Evolutionary conservation across 441 rosid species (phyloP).

Genomic region (Raphanus hybrid): DNA sequence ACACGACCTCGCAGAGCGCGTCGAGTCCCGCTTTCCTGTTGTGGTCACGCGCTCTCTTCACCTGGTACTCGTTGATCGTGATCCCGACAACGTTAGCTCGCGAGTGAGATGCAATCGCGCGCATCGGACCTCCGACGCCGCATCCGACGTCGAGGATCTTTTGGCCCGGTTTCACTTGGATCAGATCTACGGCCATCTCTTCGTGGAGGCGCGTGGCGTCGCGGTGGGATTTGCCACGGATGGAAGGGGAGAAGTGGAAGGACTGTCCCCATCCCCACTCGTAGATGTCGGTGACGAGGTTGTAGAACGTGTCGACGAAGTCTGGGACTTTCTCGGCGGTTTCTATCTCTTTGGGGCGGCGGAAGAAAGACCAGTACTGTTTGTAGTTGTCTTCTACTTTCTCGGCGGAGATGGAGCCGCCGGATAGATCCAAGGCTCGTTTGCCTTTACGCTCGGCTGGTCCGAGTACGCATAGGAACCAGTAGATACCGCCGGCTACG

Average conservation of each 20-base stretch:
- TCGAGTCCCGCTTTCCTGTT: slow-evolving; percentile 83
- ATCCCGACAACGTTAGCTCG: slow-evolving; percentile 78
- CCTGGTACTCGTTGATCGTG: slow-evolving; percentile 90
- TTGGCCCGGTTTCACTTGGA: slow-evolving; percentile 53
- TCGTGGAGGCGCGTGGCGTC: slow-evolving; percentile 87
- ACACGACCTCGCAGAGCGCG: slow-evolving; percentile 70
- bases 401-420: slow-evolving; percentile 87
- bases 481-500: slow-evolving; percentile 68
- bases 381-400: slow-evolving; percentile 75
- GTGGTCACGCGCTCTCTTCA: slow-evolving; percentile 70
- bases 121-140: slow-evolving; percentile 94
- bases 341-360: slow-evolving; percentile 81
- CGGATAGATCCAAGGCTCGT: slow-evolving; percentile 73
- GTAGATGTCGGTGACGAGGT: slow-evolving; percentile 88
- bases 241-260: slow-evolving; percentile 83
- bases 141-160: slow-evolving; percentile 81
- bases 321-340: slow-evolving; percentile 79
- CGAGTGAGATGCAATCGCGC: slow-evolving; percentile 86
- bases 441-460: slow-evolving; percentile 81
- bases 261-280: slow-evolving; percentile 99
- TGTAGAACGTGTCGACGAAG: slow-evolving; percentile 88
- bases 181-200: slow-evolving; percentile 75
- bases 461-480: slow-evolving; percentile 85
- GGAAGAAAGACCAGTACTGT: slow-evolving; percentile 84
- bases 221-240: slow-evolving; percentile 67